These are phyloP conservation scores for Saccharomyces paradoxus DNA, from an alignment of 805 yeast genomes.

Conservation along the genomic window DNA sequence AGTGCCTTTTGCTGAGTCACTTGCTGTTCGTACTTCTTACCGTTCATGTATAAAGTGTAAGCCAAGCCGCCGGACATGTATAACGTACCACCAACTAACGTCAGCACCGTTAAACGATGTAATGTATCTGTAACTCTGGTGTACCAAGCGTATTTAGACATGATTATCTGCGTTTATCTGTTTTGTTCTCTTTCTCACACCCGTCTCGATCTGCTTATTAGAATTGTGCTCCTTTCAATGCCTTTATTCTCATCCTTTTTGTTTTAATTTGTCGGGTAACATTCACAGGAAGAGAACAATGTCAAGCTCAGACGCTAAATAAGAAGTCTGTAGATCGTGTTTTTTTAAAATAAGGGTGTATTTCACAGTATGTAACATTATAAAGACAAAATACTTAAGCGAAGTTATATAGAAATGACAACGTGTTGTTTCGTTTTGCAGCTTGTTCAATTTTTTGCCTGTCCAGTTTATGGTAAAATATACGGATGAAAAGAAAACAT, in stretches of 20 bases:
- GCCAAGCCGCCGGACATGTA: slow-evolving; percentile 47
- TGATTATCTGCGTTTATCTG: slow-evolving; percentile 10
- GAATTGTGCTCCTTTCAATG: not conserved
- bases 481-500: not conserved
- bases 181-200: not conserved
- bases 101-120: slow-evolving; percentile 64
- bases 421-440: not conserved
- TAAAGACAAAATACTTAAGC: not conserved
- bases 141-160: slow-evolving; percentile 65
- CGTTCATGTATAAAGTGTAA: slow-evolving; percentile 45
- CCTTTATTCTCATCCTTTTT: not conserved
- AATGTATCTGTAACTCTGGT: slow-evolving; percentile 61
- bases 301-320: too few species aligned
- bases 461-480: not conserved
- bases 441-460: not conserved
- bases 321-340: too few species aligned
- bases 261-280: not conserved
- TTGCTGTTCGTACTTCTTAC: slow-evolving; percentile 42
- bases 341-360: not conserved
- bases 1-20: slow-evolving; percentile 23
- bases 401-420: not conserved
- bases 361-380: not conserved
- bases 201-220: not conserved
- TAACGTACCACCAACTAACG: slow-evolving; percentile 50
- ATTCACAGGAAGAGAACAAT: not conserved